Evolutionary conservation across 306 rosid genomes (phyloP).

Genomic region (Cucurbita argyrosperma): DNA sequence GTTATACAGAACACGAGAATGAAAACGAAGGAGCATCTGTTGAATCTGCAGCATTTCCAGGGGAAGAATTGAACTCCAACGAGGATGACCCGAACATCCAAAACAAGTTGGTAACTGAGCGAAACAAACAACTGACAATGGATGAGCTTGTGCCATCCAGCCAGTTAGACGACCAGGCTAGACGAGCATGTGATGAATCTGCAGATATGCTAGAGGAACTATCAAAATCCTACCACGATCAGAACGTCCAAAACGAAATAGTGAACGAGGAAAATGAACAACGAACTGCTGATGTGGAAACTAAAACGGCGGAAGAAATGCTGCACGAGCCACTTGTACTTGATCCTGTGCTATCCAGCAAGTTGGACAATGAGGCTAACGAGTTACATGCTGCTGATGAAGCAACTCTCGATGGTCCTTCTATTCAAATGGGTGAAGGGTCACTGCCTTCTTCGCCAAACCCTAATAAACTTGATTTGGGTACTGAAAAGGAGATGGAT

Average conservation of each 20-base stretch:
- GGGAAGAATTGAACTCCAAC: not conserved
- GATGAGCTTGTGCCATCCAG: not conserved
- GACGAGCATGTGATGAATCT: not conserved
- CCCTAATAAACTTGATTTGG: not conserved
- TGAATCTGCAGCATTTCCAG: not conserved
- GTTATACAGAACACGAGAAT: not conserved
- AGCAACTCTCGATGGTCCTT: not conserved
- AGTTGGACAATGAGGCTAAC: not conserved
- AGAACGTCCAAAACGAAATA: not conserved
- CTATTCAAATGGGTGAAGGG: not conserved
- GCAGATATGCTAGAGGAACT: not conserved
- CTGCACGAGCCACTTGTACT: not conserved
- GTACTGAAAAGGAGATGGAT: not conserved
- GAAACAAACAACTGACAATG: not conserved
- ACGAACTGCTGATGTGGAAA: not conserved
- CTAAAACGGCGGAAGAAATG: not conserved
- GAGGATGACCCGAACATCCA: not conserved
- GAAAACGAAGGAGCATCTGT: not conserved
- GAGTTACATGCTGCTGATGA: not conserved
- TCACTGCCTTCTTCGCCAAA: not conserved
- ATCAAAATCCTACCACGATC: not conserved
- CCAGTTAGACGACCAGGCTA: not conserved
- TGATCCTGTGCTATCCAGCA: not conserved
- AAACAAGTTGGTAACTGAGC: not conserved
- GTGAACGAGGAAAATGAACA: not conserved